These are phyloP conservation scores for Fusarium ramigenum DNA, from an alignment of 2,329 filamentous ascomycete species.

Conservation along the genomic window DNA sequence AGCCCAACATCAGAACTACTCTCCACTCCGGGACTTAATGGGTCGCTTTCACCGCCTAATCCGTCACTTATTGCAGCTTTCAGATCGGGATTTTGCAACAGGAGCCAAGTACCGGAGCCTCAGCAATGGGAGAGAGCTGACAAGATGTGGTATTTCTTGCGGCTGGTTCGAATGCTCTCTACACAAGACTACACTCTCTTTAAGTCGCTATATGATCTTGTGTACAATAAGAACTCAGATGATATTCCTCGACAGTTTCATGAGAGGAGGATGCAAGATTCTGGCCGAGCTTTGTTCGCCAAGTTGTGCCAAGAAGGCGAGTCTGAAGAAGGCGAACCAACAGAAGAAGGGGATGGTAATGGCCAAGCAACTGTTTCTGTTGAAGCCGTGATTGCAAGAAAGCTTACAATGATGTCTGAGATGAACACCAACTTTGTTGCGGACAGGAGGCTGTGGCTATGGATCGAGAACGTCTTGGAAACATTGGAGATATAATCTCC, in stretches of 20 bases:
- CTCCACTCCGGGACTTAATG: not conserved
- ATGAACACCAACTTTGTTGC: not conserved
- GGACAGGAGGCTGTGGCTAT: not conserved
- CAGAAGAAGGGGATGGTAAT: rapidly evolving
- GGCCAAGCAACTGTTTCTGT: not conserved
- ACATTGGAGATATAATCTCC: not conserved
- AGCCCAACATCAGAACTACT: not conserved
- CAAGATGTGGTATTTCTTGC: not conserved
- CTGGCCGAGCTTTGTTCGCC: not conserved
- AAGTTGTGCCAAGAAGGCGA: not conserved
- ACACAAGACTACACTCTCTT: not conserved
- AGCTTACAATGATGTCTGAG: not conserved
- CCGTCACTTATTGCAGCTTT: not conserved
- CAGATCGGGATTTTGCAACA: not conserved
- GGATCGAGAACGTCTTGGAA: not conserved
- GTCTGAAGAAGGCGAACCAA: not conserved
- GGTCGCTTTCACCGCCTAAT: not conserved
- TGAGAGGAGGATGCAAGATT: not conserved
- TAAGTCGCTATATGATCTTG: not conserved
- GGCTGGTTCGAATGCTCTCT: not conserved
- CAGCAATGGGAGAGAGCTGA: not conserved
- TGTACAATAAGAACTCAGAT: rapidly evolving
- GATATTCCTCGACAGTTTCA: not conserved
- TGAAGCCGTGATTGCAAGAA: not conserved
- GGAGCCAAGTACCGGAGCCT: rapidly evolving